phyloP scores from a whole-genome alignment of 306 rosid species.

The Acmispon strigosus region DNA sequence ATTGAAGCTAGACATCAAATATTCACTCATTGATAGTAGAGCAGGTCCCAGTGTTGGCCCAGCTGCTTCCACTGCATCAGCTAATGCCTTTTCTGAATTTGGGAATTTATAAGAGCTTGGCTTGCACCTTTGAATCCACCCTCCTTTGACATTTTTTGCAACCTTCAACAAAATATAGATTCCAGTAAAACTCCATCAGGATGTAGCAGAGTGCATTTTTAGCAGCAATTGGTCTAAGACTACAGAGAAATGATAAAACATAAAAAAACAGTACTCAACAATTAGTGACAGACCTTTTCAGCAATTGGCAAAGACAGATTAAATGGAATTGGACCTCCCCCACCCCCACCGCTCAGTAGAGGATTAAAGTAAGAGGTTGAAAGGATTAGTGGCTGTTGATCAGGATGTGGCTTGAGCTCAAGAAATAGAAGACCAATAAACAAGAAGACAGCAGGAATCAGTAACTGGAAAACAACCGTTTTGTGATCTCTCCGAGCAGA shows the following conservation, averaged over 20 bases:
- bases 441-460: slow-evolving; percentile 85
- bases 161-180: slow-evolving; percentile 48
- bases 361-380: slow-evolving; percentile 91
- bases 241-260: background rate
- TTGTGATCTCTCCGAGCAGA: slow-evolving; percentile 90
- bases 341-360: slow-evolving; percentile 79
- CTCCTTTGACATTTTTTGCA: slow-evolving; percentile 59
- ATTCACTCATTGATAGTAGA: slow-evolving; percentile 86
- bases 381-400: slow-evolving; percentile 67
- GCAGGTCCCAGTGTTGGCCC: slow-evolving; percentile 84
- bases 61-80: slow-evolving; percentile 80
- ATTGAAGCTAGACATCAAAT: slow-evolving; percentile 94
- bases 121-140: slow-evolving; percentile 68
- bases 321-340: slow-evolving; percentile 96
- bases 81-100: slow-evolving; percentile 58
- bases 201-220: slow-evolving; percentile 3
- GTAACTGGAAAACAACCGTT: slow-evolving; percentile 86
- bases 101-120: slow-evolving; percentile 69
- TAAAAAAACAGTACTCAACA: slow-evolving; percentile 10
- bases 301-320: slow-evolving; percentile 71
- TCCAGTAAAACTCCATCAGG: slow-evolving; percentile 17
- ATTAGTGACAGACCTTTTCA: slow-evolving; percentile 59
- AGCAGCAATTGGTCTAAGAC: background rate
- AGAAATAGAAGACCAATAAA: slow-evolving; percentile 82
- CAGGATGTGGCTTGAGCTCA: slow-evolving; percentile 98